phyloP scores from a whole-genome alignment of 345 rosid species.

The Triadica sebifera region DNA sequence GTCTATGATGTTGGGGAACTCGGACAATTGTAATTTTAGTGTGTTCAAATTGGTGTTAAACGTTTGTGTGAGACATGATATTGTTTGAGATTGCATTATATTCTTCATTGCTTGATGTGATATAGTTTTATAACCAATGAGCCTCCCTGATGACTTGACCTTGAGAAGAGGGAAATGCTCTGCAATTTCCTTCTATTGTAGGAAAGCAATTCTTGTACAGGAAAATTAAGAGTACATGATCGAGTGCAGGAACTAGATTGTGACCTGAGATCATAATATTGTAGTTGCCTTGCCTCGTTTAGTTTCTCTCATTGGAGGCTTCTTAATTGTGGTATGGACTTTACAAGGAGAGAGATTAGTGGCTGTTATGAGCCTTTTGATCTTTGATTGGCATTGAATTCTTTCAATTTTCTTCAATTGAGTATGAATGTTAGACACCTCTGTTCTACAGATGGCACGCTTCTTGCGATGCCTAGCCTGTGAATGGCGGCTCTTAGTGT shows the following conservation, averaged over 20 bases:
- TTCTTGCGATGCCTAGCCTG: no score
- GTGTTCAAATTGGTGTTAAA: neutral
- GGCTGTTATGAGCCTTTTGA: no score
- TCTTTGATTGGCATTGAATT: no score
- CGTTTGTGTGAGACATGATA: neutral
- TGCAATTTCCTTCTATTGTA: no score
- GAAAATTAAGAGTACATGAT: neutral
- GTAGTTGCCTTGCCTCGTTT: neutral
- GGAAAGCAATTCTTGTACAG: neutral
- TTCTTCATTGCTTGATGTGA: neutral
- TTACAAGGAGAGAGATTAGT: no score
- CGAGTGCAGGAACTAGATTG: neutral
- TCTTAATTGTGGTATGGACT: neutral
- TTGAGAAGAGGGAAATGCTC: neutral
- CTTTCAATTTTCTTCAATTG: no score
- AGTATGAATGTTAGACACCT: no score
- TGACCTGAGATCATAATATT: neutral
- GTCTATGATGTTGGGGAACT: conserved; percentile 12
- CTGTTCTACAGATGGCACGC: no score
- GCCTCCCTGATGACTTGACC: neutral
- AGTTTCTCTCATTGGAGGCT: neutral
- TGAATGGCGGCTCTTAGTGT: no score
- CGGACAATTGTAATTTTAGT: neutral
- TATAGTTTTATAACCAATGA: neutral
- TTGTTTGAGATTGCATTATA: neutral